phyloP scores from a whole-genome alignment of 2,329 filamentous ascomycete species.

The Fusarium torulosum region DNA sequence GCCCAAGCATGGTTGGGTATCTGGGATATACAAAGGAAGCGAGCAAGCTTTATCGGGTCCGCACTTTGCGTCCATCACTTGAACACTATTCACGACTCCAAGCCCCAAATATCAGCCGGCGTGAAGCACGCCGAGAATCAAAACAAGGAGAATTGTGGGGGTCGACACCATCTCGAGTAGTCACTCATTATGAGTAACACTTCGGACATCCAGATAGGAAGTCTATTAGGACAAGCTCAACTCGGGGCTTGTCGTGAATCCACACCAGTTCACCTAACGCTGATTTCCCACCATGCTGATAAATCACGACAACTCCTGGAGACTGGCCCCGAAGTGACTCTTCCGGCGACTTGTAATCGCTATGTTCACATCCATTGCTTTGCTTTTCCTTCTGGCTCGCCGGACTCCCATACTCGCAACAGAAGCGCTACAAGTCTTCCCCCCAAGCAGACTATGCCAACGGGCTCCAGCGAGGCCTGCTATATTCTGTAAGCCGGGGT shows the following conservation, averaged over 20 bases:
- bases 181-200: conserved; percentile 30
- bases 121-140: conserved; percentile 34
- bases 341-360: conserved; percentile 16
- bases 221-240: not conserved
- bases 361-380: conserved; percentile 28
- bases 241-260: not conserved
- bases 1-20: conserved; percentile 7
- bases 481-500: conserved; percentile 2
- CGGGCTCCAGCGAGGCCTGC: not conserved
- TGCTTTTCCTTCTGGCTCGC: conserved; percentile 3
- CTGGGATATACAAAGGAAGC: conserved; percentile 21
- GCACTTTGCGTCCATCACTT: conserved; percentile 14
- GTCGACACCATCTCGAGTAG: conserved; percentile 22
- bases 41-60: conserved; percentile 24
- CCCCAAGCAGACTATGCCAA: conserved; percentile 6
- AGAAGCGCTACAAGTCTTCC: not conserved
- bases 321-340: conserved; percentile 19
- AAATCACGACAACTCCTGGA: conserved; percentile 13
- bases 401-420: conserved; percentile 13
- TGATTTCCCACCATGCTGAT: conserved; percentile 21
- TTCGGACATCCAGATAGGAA: conserved; percentile 6
- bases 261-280: not conserved
- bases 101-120: conserved; percentile 17
- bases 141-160: conserved; percentile 23
- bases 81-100: conserved; percentile 27